These are phyloP conservation scores for Exophiala spinifera DNA, from an alignment of 2,329 filamentous ascomycete species.

Conservation along the genomic window DNA sequence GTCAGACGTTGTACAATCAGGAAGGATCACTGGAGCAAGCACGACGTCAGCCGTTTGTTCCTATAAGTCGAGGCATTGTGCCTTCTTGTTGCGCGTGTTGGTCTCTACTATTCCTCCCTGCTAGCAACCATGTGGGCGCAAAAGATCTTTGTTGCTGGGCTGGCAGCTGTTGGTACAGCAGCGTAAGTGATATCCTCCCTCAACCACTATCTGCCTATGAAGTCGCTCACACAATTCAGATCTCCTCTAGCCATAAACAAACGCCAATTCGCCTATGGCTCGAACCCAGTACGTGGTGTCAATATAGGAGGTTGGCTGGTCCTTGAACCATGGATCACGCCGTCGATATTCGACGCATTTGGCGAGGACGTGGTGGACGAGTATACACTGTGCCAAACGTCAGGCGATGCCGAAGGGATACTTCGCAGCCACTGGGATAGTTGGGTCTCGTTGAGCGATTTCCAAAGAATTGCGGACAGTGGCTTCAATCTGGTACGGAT, in stretches of 20 bases:
- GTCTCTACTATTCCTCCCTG: background rate
- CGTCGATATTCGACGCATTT: constrained; percentile 55
- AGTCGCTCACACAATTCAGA: constrained; percentile 7
- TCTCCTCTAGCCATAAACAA: constrained; percentile 21
- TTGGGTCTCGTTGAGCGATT: constrained; percentile 56
- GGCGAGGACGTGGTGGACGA: constrained; percentile 54
- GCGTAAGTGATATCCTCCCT: constrained; percentile 14
- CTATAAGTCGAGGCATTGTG: background rate
- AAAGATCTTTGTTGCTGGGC: constrained; percentile 18
- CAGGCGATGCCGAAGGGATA: constrained; percentile 49
- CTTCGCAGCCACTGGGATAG: constrained; percentile 58
- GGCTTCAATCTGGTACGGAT: constrained; percentile 62
- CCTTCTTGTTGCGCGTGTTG: background rate
- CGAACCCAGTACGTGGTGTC: constrained; percentile 48
- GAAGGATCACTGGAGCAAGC: background rate
- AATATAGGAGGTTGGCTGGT: constrained; percentile 66
- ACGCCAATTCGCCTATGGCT: constrained; percentile 24
- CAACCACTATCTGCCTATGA: background rate
- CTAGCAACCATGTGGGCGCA: constrained; percentile 6
- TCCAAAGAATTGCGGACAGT: constrained; percentile 51
- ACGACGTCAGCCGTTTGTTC: background rate
- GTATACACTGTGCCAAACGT: constrained; percentile 50
- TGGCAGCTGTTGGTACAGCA: constrained; percentile 14
- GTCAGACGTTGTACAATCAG: background rate
- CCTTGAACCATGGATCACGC: constrained; percentile 63